Evolutionary conservation across 1,139 yeast species (phyloP).

Genomic region (Saccharomyces uvarum): DNA sequence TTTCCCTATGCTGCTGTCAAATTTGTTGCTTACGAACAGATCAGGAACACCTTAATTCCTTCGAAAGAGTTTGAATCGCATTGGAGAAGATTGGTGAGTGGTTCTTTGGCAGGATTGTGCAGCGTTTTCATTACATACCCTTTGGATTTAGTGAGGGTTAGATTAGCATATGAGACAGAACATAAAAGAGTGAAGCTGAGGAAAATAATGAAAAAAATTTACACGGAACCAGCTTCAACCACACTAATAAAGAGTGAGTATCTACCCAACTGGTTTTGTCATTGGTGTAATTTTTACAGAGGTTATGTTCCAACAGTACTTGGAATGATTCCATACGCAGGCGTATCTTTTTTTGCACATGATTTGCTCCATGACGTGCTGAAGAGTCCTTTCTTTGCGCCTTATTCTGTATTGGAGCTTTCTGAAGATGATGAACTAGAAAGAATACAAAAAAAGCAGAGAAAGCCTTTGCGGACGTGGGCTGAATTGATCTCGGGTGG

Average conservation of each 20-base stretch:
- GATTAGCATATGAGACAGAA: conserved; percentile 81
- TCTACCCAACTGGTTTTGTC: conserved; percentile 32
- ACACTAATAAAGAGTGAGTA: conserved; percentile 24
- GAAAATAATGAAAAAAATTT: conserved; percentile 49
- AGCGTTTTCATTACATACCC: conserved; percentile 91
- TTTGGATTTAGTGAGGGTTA: conserved; percentile 77
- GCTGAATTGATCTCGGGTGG: conserved; percentile 96
- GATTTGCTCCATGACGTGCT: conserved; percentile 82
- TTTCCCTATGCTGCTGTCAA: conserved; percentile 97
- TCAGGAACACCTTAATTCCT: conserved; percentile 73
- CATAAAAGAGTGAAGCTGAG: conserved; percentile 48
- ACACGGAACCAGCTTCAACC: conserved; percentile 49
- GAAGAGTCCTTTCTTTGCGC: conserved; percentile 47
- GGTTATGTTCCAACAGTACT: conserved; percentile 91
- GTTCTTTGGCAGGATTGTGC: conserved; percentile 80
- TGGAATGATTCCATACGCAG: conserved; percentile 98
- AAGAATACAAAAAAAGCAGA: conserved; percentile 17
- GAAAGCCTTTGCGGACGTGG: conserved; percentile 73
- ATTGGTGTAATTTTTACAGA: conserved; percentile 68
- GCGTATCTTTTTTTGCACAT: conserved; percentile 91
- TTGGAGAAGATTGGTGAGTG: conserved; percentile 72
- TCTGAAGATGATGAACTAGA: conserved; percentile 18
- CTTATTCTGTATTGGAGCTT: conserved; percentile 44
- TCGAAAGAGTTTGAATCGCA: conserved; percentile 68
- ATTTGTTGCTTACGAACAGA: conserved; percentile 95